Conservation (phyloP, 2,329 filamentous ascomycete genomes). For the Aschersonia sp. region DNA sequence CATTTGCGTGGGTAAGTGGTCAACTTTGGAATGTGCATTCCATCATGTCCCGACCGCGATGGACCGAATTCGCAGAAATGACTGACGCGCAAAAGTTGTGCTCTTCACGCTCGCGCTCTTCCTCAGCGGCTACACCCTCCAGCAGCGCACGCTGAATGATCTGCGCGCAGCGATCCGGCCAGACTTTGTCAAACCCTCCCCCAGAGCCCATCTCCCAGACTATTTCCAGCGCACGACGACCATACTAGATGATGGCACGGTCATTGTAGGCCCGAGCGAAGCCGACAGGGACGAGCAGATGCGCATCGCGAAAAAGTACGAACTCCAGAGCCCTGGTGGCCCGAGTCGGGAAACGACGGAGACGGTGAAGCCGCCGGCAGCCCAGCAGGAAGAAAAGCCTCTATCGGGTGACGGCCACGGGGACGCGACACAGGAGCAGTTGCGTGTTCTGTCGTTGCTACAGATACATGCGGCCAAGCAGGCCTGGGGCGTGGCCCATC, state of each 20-base stretch:
- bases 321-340: constrained; percentile 7
- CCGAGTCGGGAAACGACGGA: constrained; percentile 8
- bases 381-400: constrained; percentile 6
- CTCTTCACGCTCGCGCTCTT: constrained; percentile 73
- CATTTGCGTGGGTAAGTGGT: constrained; percentile 41
- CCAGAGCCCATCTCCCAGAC: constrained; percentile 35
- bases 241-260: constrained; percentile 30
- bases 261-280: constrained; percentile 23
- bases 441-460: constrained; percentile 17
- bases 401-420: constrained; percentile 1
- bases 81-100: constrained; percentile 35
- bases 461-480: constrained; percentile 17
- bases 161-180: constrained; percentile 58
- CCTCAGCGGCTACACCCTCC: constrained; percentile 72
- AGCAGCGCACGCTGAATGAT: constrained; percentile 70
- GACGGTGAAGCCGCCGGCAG: neutral
- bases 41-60: neutral
- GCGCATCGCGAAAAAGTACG: constrained; percentile 4
- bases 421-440: constrained; percentile 11
- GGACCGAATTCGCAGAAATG: too few relatives aligned
- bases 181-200: constrained; percentile 26
- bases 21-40: neutral
- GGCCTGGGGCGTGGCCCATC: constrained; percentile 18
- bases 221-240: constrained; percentile 30
- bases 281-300: constrained; percentile 14